Evolutionary conservation across 345 rosid species (phyloP).

Genomic region (Hirschfeldia incana): DNA sequence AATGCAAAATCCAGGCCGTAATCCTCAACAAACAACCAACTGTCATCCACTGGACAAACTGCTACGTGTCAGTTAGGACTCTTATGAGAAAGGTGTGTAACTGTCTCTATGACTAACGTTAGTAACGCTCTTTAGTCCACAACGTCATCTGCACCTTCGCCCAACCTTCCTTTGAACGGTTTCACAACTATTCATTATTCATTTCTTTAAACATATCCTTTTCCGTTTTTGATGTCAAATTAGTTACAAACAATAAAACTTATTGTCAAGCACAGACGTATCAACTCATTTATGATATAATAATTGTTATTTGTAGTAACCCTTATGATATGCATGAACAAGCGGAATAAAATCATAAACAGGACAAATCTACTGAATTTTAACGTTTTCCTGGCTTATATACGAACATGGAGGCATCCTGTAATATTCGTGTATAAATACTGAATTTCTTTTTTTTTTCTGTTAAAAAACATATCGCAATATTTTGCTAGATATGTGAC

Average conservation of each 20-base stretch:
- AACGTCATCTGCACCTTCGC: slow-evolving; percentile 42
- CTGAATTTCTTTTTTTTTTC: no score
- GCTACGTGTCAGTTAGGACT: slow-evolving; percentile 39
- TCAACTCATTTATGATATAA: background rate
- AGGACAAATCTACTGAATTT: background rate
- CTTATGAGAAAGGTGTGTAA: slow-evolving; percentile 4
- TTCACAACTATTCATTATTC: slow-evolving; percentile 6
- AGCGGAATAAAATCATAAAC: background rate
- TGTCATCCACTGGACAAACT: slow-evolving; percentile 27
- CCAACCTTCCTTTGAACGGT: slow-evolving; percentile 34
- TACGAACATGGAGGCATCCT: no score
- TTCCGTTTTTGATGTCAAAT: slow-evolving; percentile 15
- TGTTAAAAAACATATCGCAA: no score
- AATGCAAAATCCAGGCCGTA: slow-evolving; percentile 52
- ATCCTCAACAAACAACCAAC: slow-evolving; percentile 41
- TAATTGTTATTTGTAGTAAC: background rate
- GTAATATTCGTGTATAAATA: no score
- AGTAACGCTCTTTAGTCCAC: slow-evolving; percentile 11
- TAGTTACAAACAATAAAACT: background rate
- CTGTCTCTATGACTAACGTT: slow-evolving; percentile 26
- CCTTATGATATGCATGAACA: background rate
- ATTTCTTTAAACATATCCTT: background rate
- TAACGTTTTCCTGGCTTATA: no score
- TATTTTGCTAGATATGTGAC: no score
- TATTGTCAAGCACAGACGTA: background rate